A percentile compares a stretch with the other conserved stretches of the same genome.
These are phyloP conservation scores for Nasturtium officinale DNA, from an alignment of 345 rosid species.

Conservation along the genomic window DNA sequence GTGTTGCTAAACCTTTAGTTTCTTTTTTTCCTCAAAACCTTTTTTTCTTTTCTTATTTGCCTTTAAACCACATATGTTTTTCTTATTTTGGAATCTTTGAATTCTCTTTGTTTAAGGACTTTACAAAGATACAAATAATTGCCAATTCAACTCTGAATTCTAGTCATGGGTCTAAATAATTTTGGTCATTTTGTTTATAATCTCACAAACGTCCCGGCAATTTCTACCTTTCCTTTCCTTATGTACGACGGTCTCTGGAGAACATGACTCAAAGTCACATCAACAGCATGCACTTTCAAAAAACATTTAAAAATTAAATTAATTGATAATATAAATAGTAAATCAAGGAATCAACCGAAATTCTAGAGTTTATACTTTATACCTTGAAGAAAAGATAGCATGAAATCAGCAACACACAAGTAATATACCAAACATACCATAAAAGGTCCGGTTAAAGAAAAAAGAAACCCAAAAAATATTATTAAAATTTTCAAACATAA, in stretches of 20 bases:
- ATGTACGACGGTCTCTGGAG: slow-evolving; percentile 23
- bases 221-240: slow-evolving; percentile 4
- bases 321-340: neutral
- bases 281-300: slow-evolving; percentile 25
- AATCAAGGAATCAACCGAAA: slow-evolving; percentile 33
- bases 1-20: neutral
- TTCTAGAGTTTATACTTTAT: slow-evolving; percentile 47
- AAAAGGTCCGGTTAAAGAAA: slow-evolving; percentile 42
- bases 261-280: slow-evolving; percentile 32
- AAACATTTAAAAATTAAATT: neutral
- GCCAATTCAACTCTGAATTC: neutral
- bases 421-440: slow-evolving; percentile 42
- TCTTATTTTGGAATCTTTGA: slow-evolving; percentile 33
- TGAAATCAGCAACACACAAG: slow-evolving; percentile 36
- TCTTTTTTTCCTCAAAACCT: neutral
- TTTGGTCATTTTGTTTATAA: slow-evolving; percentile 14
- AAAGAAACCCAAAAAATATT: neutral
- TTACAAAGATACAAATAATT: neutral
- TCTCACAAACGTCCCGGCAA: slow-evolving; percentile 37
- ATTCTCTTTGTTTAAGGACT: slow-evolving; percentile 11
- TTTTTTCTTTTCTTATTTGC: neutral
- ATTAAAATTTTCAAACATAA: slow-evolving; percentile 20
- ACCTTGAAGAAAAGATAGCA: slow-evolving; percentile 28
- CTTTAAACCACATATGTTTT: slow-evolving; percentile 8
- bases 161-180: slow-evolving; percentile 5